Evolutionary conservation across 75 land plant species (phyloP).

Genomic region (Picea sitchensis): DNA sequence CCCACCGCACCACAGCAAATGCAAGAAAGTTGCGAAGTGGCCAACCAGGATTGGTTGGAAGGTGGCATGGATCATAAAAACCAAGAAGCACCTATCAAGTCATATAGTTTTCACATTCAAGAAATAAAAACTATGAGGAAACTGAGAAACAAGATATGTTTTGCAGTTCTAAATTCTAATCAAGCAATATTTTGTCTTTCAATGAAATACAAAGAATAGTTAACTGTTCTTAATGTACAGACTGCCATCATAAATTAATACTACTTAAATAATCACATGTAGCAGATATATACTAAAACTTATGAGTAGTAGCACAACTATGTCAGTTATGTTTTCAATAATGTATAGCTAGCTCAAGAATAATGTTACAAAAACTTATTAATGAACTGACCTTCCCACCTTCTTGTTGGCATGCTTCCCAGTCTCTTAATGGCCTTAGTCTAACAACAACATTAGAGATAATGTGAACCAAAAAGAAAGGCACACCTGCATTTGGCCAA

Average conservation of each 20-base stretch:
- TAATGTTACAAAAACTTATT: neutral
- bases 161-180: too few species aligned
- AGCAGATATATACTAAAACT: neutral
- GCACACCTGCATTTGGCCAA: slow-evolving; percentile 48
- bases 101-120: neutral
- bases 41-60: slow-evolving; percentile 91
- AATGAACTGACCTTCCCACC: slow-evolving; percentile 66
- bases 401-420: slow-evolving; percentile 57
- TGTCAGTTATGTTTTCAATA: slow-evolving; percentile 1
- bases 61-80: slow-evolving; percentile 95
- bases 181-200: neutral
- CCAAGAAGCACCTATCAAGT: slow-evolving; percentile 76
- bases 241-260: neutral
- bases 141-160: neutral
- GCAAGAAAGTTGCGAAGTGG: slow-evolving; percentile 91
- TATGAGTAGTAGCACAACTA: neutral
- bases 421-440: slow-evolving; percentile 66
- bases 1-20: slow-evolving; percentile 73
- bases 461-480: slow-evolving; percentile 75
- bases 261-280: neutral
- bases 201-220: neutral
- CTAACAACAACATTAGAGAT: slow-evolving; percentile 39
- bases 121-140: neutral
- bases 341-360: neutral
- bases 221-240: neutral